Percentiles rank a stretch among this genome's conserved stretches.
Evolutionary conservation across 495 filamentous ascomycete genomes (phyloP).

Genomic region (Daldinia childiae): DNA sequence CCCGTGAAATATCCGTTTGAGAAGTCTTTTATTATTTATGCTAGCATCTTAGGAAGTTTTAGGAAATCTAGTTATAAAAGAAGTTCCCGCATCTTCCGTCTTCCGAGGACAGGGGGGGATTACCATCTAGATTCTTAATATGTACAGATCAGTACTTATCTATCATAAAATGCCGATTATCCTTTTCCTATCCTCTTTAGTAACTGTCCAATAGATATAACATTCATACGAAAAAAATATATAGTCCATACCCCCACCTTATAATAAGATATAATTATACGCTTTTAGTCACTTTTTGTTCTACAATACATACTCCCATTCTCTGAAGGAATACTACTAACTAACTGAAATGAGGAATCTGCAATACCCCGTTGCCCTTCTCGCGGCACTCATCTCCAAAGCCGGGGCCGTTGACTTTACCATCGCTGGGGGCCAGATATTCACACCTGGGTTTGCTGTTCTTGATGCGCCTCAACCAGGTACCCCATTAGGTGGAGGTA

Average conservation of each 20-base stretch:
- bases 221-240: slow-evolving; percentile 11
- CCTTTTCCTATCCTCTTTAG: slow-evolving; percentile 38
- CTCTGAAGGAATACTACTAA: slow-evolving; percentile 5
- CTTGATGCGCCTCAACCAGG: slow-evolving; percentile 72
- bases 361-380: slow-evolving; percentile 19
- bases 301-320: slow-evolving; percentile 6
- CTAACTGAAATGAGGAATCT: slow-evolving; percentile 39
- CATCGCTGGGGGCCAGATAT: slow-evolving; percentile 68
- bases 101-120: slow-evolving; percentile 23
- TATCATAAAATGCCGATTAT: neutral
- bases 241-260: slow-evolving; percentile 26
- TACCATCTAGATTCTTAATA: slow-evolving; percentile 9
- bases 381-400: slow-evolving; percentile 35
- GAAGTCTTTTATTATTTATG: slow-evolving; percentile 8
- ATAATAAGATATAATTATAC: slow-evolving; percentile 8
- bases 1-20: neutral
- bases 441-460: slow-evolving; percentile 70
- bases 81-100: slow-evolving; percentile 3
- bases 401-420: slow-evolving; percentile 55
- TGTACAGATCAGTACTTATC: neutral
- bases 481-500: slow-evolving; percentile 72
- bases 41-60: neutral
- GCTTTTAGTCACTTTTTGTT: neutral
- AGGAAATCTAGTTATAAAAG: neutral
- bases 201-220: slow-evolving; percentile 23